A percentile compares a stretch with the other conserved stretches of the same genome.
phyloP scores from a whole-genome alignment of 2,329 filamentous ascomycete species.

The Sphaerulina vaccinii region DNA sequence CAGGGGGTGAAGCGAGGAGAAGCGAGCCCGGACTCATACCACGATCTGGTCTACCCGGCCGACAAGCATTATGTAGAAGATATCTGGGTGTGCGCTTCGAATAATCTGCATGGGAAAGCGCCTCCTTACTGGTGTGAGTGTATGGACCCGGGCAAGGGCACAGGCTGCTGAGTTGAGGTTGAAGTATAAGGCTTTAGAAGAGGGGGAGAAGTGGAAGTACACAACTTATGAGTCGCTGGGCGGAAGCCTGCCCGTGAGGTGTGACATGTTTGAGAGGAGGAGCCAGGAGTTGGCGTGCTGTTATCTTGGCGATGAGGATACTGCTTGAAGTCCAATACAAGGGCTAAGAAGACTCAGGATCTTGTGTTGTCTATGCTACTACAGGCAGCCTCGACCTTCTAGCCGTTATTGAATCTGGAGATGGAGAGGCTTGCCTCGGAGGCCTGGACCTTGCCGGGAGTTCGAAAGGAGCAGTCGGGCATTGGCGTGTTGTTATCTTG shows the following conservation, averaged over 20 bases:
- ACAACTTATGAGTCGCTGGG: slow-evolving; percentile 5
- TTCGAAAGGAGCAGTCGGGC: no score
- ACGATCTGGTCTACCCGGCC: background rate
- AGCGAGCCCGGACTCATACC: background rate
- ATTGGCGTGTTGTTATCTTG: no score
- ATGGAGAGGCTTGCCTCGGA: no score
- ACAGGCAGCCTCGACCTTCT: no score
- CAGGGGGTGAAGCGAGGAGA: background rate
- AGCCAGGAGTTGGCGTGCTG: background rate
- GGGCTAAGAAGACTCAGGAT: background rate
- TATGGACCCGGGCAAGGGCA: slow-evolving; percentile 6
- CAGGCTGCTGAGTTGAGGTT: background rate
- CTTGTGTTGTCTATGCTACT: background rate
- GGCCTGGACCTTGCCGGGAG: no score
- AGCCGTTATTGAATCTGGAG: no score
- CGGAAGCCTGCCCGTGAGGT: background rate
- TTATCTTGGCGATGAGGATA: background rate
- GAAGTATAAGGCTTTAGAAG: background rate
- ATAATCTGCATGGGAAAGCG: background rate
- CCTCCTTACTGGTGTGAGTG: slow-evolving; percentile 19
- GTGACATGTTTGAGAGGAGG: background rate
- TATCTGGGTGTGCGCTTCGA: background rate
- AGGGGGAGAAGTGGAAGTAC: background rate
- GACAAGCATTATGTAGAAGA: slow-evolving; percentile 13
- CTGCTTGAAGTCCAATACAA: background rate